phyloP scores from a whole-genome alignment of 1,284 basidiomycete species.

The Fereydounia khargensis region DNA sequence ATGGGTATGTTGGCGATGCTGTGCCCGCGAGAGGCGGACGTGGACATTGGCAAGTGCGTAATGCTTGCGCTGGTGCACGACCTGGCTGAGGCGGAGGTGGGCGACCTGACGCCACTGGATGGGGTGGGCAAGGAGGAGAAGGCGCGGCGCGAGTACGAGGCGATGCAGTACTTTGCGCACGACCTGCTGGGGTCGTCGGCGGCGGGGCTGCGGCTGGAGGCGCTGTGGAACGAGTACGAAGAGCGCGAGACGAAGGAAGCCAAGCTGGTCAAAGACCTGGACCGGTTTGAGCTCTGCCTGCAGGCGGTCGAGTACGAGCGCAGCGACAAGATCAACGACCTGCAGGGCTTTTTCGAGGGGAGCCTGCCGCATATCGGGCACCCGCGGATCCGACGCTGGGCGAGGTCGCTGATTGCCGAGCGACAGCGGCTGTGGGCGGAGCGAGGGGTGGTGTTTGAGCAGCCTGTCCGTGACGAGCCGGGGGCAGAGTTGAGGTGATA shows the following conservation, averaged over 20 bases:
- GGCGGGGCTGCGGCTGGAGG: slow-evolving; percentile 73
- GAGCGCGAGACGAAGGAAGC: slow-evolving; percentile 76
- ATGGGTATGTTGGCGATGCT: slow-evolving; percentile 92
- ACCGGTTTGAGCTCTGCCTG: slow-evolving; percentile 86
- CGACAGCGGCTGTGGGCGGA: slow-evolving; percentile 31
- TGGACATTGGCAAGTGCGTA: slow-evolving; percentile 69
- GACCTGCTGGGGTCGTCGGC: slow-evolving; percentile 82
- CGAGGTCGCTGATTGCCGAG: slow-evolving; percentile 26
- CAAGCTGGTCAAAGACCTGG: slow-evolving; percentile 90
- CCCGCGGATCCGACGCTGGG: slow-evolving; percentile 38
- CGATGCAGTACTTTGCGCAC: slow-evolving; percentile 84
- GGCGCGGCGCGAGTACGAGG: slow-evolving; percentile 75
- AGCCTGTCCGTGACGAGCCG: slow-evolving; percentile 1
- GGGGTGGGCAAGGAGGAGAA: slow-evolving; percentile 81
- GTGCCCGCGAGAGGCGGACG: slow-evolving; percentile 64
- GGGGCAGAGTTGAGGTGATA: background rate
- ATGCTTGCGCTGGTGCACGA: slow-evolving; percentile 91
- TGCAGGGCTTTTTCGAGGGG: slow-evolving; percentile 50
- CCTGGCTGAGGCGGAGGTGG: slow-evolving; percentile 93
- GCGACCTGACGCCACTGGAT: slow-evolving; percentile 88
- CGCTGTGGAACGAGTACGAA: slow-evolving; percentile 93
- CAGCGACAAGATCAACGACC: slow-evolving; percentile 38
- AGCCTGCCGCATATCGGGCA: slow-evolving; percentile 31
- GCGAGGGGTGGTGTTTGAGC: slow-evolving; percentile 18
- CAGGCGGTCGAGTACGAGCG: slow-evolving; percentile 62